Base-by-base conservation (phyloP, 2,329 filamentous ascomycete species). In the Pseudogymnoascus sp. region DNA sequence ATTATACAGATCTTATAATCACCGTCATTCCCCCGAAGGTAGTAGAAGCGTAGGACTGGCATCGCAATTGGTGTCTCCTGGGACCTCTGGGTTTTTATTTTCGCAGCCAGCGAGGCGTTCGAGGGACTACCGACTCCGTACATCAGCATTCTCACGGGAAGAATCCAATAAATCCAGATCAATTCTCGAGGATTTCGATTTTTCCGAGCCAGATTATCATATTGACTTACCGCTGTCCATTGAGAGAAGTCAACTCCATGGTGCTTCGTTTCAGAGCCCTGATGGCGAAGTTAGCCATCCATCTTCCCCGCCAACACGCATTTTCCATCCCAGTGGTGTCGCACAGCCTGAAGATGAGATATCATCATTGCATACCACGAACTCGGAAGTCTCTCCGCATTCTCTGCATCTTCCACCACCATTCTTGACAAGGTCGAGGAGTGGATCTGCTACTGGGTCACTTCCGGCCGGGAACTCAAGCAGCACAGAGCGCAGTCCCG, bases 71-170 rank as follows among this genome's bases (percentile, higher is more conserved):
- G 63, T 60, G 4, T 67, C 62, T 12, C 66, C 70, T 34, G 68
- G 70, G n/a, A 67, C 64, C 3, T 69, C 71, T n/a, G 70, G 69
- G 14, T 67, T 72, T 12, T 65, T 74, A 4, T 74, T 73, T 50
- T 61, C 72, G 11, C 67, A 69, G n/a, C 72, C 72, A 31, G 65
- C 72, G 31, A 64, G 73, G 59, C 66, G 65, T 12, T 66, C 66
- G 14, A 71, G 68, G 12, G 66, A 53, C 11, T 72, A 74, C 37
- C 71, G 72, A 64, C 73, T 71, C 60, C 73, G 74, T 62, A 73
- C 71, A 12, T 71, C 74, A 34, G 74, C 70, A 59, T 75, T 73
- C 63, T 74, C 74, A n/a, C 72, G 70, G 31, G 71, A 72, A 34
- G 69, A 68, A 11, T 72, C 72, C 3, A 72, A 73, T 62, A 67